phyloP scores from a whole-genome alignment of 148 eudicot species.

The Persicaria maculosa region DNA sequence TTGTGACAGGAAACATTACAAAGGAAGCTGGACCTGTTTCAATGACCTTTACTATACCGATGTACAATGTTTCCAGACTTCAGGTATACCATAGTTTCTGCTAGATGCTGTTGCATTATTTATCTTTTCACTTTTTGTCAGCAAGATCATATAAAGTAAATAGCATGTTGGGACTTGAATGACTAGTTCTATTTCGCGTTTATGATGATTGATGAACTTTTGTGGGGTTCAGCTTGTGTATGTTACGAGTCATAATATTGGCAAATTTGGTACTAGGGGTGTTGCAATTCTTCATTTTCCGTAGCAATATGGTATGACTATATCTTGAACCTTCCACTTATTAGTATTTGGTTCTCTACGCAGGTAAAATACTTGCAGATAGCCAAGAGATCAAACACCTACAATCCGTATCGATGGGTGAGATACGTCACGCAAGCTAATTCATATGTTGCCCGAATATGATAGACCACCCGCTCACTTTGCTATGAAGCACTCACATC shows the following conservation, averaged over 20 bases:
- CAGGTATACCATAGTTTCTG: slow-evolving; percentile 41
- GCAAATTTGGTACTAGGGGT: background rate
- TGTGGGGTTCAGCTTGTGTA: background rate
- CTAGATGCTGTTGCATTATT: background rate
- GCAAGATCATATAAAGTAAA: background rate
- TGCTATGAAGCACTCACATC: background rate
- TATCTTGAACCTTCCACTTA: background rate
- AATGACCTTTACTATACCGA: slow-evolving; percentile 95
- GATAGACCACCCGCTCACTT: slow-evolving; percentile 17
- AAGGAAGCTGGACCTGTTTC: slow-evolving; percentile 99
- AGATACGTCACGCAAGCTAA: slow-evolving; percentile 81
- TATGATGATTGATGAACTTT: background rate
- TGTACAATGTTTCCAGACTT: slow-evolving; percentile 90
- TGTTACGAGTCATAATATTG: background rate
- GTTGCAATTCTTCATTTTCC: background rate
- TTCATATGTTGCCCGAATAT: slow-evolving; percentile 84
- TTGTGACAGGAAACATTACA: slow-evolving; percentile 65
- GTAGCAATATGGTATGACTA: too few species aligned
- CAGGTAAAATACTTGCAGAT: slow-evolving; percentile 84
- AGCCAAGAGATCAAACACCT: slow-evolving; percentile 59
- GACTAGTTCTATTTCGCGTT: background rate
- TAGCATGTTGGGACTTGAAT: background rate
- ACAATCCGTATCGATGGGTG: slow-evolving; percentile 87
- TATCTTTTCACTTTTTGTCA: background rate
- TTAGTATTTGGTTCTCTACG: background rate